Conservation (phyloP, 257 asterid genomes). For the Osmanthus fragrans region DNA sequence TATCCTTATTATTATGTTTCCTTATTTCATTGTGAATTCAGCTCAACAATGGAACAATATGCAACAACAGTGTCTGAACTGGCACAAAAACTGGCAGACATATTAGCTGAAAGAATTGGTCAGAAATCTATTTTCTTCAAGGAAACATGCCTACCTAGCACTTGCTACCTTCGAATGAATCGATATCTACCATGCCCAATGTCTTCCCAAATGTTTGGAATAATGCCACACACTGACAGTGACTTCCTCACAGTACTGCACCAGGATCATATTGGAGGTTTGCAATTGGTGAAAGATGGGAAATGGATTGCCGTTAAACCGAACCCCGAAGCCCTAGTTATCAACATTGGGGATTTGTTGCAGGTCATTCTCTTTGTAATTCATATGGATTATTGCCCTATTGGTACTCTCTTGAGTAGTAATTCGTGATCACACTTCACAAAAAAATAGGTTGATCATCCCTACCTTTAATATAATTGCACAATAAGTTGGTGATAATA, state of each 20-base stretch:
- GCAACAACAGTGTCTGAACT: constrained; percentile 49
- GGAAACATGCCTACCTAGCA: constrained; percentile 51
- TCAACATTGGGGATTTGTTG: constrained; percentile 81
- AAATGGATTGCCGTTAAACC: constrained; percentile 86
- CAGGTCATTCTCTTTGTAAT: constrained; percentile 46
- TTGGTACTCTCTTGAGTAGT: not conserved
- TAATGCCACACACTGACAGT: constrained; percentile 85
- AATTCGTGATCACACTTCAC: not conserved
- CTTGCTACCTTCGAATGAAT: constrained; percentile 78
- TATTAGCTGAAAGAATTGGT: constrained; percentile 62
- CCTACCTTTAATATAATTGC: not conserved
- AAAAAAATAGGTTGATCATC: not conserved
- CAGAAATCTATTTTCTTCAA: constrained; percentile 42
- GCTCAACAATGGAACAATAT: constrained; percentile 67
- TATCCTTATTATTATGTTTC: not conserved
- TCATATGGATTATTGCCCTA: not conserved
- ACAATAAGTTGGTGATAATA: no score
- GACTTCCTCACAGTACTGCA: constrained; percentile 78
- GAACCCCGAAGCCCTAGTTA: constrained; percentile 62
- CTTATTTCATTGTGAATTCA: constrained; percentile 17
- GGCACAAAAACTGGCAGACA: constrained; percentile 52
- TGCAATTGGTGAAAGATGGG: constrained; percentile 73
- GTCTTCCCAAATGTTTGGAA: constrained; percentile 51
- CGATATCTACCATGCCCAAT: constrained; percentile 71
- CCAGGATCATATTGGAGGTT: constrained; percentile 81